A percentile compares a stretch with the other conserved stretches of the same genome.
Evolutionary conservation across 306 rosid genomes (phyloP).

Genomic region (Sicyos edulis): DNA sequence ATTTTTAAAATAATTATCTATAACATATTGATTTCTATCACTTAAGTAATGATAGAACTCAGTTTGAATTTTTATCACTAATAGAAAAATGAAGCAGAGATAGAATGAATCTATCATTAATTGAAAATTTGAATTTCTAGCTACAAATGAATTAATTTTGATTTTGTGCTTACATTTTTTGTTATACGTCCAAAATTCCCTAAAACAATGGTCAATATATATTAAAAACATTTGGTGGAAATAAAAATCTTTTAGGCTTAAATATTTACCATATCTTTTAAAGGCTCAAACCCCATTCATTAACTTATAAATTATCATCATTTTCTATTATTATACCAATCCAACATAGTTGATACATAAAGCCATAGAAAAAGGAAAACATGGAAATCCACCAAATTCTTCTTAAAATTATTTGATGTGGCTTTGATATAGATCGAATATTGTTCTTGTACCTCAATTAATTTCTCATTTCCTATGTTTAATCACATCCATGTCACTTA

Average conservation of each 20-base stretch:
- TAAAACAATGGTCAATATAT: background rate
- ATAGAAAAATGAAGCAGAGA: too few relatives aligned
- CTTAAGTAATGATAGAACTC: too few relatives aligned
- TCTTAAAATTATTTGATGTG: background rate
- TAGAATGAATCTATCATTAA: too few relatives aligned
- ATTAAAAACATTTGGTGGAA: background rate
- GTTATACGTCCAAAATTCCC: too few relatives aligned
- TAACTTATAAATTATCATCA: background rate
- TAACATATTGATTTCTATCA: too few relatives aligned
- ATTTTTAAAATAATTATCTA: too few relatives aligned
- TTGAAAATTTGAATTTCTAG: too few relatives aligned
- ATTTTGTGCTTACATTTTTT: too few relatives aligned
- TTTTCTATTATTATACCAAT: too few relatives aligned
- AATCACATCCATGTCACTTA: too few relatives aligned
- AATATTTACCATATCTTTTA: background rate
- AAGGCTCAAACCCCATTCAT: background rate
- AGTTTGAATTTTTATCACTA: too few relatives aligned
- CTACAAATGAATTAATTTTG: too few relatives aligned
- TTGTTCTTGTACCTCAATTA: background rate
- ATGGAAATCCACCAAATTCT: background rate
- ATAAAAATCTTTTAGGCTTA: background rate
- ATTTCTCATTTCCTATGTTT: conserved; percentile 23
- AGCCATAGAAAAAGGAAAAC: background rate
- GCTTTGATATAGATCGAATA: background rate
- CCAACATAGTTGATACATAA: background rate